These are phyloP conservation scores for Schoenoplectus triqueter DNA, from an alignment of 202 grass and related monocot genomes.

Conservation along the genomic window DNA sequence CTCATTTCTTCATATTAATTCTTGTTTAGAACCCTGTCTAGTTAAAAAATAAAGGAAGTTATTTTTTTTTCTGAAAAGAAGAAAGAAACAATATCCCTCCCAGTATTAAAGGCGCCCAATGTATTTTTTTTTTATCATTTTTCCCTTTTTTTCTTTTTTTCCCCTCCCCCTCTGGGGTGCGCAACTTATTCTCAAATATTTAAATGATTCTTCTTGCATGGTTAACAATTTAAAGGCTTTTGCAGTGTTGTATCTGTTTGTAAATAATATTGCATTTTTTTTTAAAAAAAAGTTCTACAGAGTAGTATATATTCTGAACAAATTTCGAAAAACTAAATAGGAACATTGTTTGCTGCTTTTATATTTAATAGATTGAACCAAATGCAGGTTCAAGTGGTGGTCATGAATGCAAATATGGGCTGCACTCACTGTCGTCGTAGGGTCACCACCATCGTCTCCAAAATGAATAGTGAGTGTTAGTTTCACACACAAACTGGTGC, in stretches of 20 bases:
- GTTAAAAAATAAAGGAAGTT: not conserved
- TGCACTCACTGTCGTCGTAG: conserved; percentile 82
- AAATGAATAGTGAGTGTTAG: conserved; percentile 87
- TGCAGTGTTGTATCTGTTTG: too few relatives aligned
- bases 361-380: not conserved
- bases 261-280: too few relatives aligned
- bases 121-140: not conserved
- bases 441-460: conserved; percentile 84
- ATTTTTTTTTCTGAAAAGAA: not conserved
- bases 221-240: too few relatives aligned
- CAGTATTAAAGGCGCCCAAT: not conserved
- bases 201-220: too few relatives aligned
- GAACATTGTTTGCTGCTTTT: not conserved
- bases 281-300: too few relatives aligned
- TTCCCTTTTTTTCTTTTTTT: not conserved
- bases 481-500: not conserved
- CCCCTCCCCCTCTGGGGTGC: not conserved
- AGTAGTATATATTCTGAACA: too few relatives aligned
- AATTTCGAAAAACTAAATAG: too few relatives aligned
- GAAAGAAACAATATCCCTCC: not conserved
- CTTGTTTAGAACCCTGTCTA: not conserved
- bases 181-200: too few relatives aligned
- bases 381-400: conserved; percentile 87
- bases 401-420: conserved; percentile 96
- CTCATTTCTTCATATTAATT: not conserved